Evolutionary conservation across 257 asterid species (phyloP).

Genomic region (Ehretia macrophylla): DNA sequence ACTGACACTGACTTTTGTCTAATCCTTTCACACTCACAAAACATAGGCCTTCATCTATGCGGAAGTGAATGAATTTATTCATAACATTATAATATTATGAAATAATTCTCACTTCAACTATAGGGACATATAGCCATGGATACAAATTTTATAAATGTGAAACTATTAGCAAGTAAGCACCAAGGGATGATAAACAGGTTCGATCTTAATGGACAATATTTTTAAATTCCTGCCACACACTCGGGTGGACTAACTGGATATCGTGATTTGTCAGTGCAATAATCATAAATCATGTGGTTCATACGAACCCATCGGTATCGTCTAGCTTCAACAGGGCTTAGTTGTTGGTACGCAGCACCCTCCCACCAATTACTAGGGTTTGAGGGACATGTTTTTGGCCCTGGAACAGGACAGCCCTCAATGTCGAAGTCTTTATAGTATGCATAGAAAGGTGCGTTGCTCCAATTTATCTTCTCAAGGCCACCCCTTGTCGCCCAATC

Average conservation of each 20-base stretch:
- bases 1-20: slow-evolving; percentile 22
- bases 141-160: too few species aligned
- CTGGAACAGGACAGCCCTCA: slow-evolving; percentile 79
- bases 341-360: slow-evolving; percentile 45
- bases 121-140: too few species aligned
- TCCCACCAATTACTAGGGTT: slow-evolving; percentile 80
- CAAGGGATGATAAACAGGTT: too few species aligned
- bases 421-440: slow-evolving; percentile 81
- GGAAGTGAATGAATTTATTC: too few species aligned
- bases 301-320: slow-evolving; percentile 72
- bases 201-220: background rate
- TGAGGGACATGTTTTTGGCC: slow-evolving; percentile 53
- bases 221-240: slow-evolving; percentile 47
- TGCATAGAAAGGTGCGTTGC: slow-evolving; percentile 78
- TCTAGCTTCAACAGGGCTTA: slow-evolving; percentile 48
- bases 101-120: too few species aligned
- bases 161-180: background rate
- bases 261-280: slow-evolving; percentile 75
- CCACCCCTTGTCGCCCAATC: slow-evolving; percentile 98
- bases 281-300: slow-evolving; percentile 75
- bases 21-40: slow-evolving; percentile 6
- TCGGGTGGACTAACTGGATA: slow-evolving; percentile 62
- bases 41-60: slow-evolving; percentile 24
- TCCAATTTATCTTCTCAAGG: slow-evolving; percentile 78
- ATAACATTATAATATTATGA: too few species aligned